Conservation (phyloP, 305 asterid species). For the Fraxinus platypoda region DNA sequence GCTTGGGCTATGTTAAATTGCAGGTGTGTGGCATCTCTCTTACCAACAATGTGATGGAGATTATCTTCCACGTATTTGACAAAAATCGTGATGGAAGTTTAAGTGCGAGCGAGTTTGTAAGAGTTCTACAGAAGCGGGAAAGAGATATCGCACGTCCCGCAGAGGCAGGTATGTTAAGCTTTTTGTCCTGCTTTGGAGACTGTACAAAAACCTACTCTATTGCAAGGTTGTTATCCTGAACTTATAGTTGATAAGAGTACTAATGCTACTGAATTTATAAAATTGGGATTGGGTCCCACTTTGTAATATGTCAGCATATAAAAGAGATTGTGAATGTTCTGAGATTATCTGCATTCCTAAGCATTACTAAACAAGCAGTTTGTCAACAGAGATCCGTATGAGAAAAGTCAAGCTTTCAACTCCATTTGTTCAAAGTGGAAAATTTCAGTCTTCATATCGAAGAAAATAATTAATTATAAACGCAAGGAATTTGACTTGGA, state of each 20-base stretch:
- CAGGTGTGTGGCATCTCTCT: conserved; percentile 81
- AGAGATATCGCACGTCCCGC: conserved; percentile 67
- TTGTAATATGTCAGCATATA: neutral
- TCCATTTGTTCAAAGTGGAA: neutral
- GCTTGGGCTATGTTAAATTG: conserved; percentile 1
- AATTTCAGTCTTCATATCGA: neutral
- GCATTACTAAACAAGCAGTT: neutral
- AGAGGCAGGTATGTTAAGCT: conserved; percentile 70
- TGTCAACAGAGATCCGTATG: neutral
- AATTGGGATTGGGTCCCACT: neutral
- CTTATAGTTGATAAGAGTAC: neutral
- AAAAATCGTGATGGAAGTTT: conserved; percentile 69
- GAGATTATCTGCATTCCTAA: neutral
- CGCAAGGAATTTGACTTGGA: neutral
- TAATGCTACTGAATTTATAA: neutral
- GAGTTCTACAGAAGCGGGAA: conserved; percentile 76
- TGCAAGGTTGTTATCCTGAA: conserved; percentile 34
- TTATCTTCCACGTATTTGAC: conserved; percentile 76
- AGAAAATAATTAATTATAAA: neutral
- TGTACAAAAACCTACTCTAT: conserved; percentile 40
- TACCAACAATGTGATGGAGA: conserved; percentile 58
- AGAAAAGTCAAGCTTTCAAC: neutral
- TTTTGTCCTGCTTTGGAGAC: conserved; percentile 58
- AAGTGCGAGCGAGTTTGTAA: conserved; percentile 69
- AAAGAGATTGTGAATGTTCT: neutral